Conservation (phyloP, 192 early-diverging fungal genomes). For the Pecoramyces ruminantium region DNA sequence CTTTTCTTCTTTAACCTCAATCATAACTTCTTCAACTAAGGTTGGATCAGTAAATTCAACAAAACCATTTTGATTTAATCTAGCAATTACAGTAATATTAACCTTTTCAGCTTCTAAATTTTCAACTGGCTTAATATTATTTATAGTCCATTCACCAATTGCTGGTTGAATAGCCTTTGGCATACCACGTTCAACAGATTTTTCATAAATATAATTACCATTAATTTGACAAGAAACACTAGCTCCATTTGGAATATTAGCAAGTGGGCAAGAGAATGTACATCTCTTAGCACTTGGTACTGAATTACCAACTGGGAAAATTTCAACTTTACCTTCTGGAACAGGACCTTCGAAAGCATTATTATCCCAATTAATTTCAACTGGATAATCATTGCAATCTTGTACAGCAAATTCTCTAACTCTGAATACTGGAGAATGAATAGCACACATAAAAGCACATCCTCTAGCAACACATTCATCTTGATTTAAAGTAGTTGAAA, state of each 20-base stretch:
- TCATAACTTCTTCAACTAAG: slow-evolving; percentile 65
- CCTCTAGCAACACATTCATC: slow-evolving; percentile 95
- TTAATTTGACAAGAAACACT: slow-evolving; percentile 56
- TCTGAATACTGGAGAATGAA: slow-evolving; percentile 90
- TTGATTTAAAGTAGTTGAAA: slow-evolving; percentile 87
- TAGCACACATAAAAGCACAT: slow-evolving; percentile 90
- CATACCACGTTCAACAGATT: slow-evolving; percentile 23
- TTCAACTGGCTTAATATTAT: slow-evolving; percentile 47
- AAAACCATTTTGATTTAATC: slow-evolving; percentile 70
- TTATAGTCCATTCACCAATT: slow-evolving; percentile 75
- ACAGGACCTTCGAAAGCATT: slow-evolving; percentile 25
- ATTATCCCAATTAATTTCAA: slow-evolving; percentile 74
- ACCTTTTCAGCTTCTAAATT: slow-evolving; percentile 20
- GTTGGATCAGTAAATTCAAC: slow-evolving; percentile 67
- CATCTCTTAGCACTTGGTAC: slow-evolving; percentile 75
- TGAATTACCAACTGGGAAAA: slow-evolving; percentile 68
- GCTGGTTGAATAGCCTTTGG: slow-evolving; percentile 60
- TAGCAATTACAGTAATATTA: slow-evolving; percentile 81
- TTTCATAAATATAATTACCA: slow-evolving; percentile 53
- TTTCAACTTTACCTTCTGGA: slow-evolving; percentile 65
- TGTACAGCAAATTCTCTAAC: slow-evolving; percentile 89
- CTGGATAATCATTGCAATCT: slow-evolving; percentile 76
- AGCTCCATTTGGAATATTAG: slow-evolving; percentile 16
- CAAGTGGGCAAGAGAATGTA: slow-evolving; percentile 57
- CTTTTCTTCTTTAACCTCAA: slow-evolving; percentile 9